A percentile compares a stretch with the other conserved stretches of the same genome.
Conservation (phyloP, 768 basidiomycete genomes). For the Stropharia rugosoannulata region DNA sequence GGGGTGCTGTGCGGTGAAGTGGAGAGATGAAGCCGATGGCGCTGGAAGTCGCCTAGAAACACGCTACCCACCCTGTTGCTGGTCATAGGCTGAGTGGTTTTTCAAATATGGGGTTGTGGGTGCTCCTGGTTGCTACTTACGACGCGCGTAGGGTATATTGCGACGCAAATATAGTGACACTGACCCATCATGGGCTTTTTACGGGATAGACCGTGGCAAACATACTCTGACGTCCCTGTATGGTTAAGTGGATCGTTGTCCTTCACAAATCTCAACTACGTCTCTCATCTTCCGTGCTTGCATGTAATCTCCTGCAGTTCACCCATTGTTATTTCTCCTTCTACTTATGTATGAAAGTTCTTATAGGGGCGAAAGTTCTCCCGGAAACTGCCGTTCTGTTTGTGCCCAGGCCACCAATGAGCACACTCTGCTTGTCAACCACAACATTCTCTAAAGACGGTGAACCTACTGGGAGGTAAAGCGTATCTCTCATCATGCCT, state of each 20-base stretch:
- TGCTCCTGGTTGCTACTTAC: background rate
- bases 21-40: slow-evolving; percentile 55
- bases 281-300: no score
- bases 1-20: slow-evolving; percentile 47
- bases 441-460: background rate
- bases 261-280: no score
- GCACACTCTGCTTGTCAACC: background rate
- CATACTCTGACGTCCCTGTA: no score
- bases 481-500: no score
- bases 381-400: background rate
- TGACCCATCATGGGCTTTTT: background rate
- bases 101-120: background rate
- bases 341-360: no score
- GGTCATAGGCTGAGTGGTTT: slow-evolving; percentile 9
- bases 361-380: no score
- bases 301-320: no score
- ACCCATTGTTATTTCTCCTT: no score
- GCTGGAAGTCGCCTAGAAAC: slow-evolving; percentile 76
- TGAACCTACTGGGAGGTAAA: background rate
- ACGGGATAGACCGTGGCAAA: background rate
- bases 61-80: slow-evolving; percentile 61
- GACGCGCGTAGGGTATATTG: background rate
- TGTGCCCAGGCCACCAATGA: background rate
- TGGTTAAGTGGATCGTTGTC: no score
- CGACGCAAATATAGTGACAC: background rate